Evolutionary conservation across 2,329 filamentous ascomycete species (phyloP).

Genomic region (Trichoderma arundinaceum): DNA sequence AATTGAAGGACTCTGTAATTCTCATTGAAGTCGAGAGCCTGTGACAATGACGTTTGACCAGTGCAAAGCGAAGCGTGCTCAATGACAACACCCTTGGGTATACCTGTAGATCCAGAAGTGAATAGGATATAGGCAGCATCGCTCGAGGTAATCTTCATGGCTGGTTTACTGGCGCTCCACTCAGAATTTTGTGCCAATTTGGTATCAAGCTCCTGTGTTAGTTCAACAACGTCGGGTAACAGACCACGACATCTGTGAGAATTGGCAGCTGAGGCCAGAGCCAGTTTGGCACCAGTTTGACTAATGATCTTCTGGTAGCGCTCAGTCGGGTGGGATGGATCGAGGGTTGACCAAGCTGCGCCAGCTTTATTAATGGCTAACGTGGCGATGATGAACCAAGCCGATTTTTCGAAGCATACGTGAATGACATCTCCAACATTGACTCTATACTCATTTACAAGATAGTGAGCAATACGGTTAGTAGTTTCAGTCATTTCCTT

Average conservation of each 20-base stretch:
- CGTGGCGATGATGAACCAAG: conserved; percentile 20
- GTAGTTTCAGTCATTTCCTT: conserved; percentile 4
- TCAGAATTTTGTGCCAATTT: background rate
- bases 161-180: background rate
- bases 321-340: conserved; percentile 18
- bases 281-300: conserved; percentile 18
- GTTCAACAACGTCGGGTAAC: conserved; percentile 7
- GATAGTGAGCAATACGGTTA: conserved; percentile 26
- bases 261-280: background rate
- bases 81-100: conserved; percentile 61
- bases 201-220: conserved; percentile 18
- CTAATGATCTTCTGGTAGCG: conserved; percentile 20
- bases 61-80: conserved; percentile 28
- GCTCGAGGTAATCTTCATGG: background rate
- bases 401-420: conserved; percentile 31
- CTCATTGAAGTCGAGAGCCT: background rate
- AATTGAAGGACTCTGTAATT: conserved; percentile 21
- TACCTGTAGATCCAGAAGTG: conserved; percentile 63
- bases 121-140: conserved; percentile 58
- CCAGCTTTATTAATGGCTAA: conserved; percentile 30
- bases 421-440: conserved; percentile 19
- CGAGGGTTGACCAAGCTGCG: conserved; percentile 25
- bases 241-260: conserved; percentile 1
- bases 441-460: conserved; percentile 1
- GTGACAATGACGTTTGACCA: conserved; percentile 13